phyloP scores from a whole-genome alignment of 2,329 filamentous ascomycete genomes.

The Eutypa lata region DNA sequence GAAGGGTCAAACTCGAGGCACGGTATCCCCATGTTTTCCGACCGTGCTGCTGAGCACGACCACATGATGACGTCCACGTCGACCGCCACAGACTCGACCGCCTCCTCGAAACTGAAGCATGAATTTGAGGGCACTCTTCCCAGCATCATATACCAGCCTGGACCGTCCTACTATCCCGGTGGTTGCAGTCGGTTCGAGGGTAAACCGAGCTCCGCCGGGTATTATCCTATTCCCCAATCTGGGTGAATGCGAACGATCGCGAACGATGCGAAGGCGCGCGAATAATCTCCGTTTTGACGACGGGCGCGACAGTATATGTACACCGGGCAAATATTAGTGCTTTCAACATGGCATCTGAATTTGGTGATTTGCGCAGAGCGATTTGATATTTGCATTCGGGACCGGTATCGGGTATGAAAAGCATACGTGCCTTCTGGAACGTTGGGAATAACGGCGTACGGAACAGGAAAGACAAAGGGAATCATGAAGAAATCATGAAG shows the following conservation, averaged over 20 bases:
- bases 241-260: conserved; percentile 33
- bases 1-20: conserved; percentile 43
- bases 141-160: conserved; percentile 46
- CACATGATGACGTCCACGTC: conserved; percentile 25
- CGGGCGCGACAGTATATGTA: conserved; percentile 5
- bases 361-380: conserved; percentile 10
- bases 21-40: conserved; percentile 49
- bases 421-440: conserved; percentile 18
- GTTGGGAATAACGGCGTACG: conserved; percentile 21
- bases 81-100: conserved; percentile 27
- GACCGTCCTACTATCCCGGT: conserved; percentile 35
- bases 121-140: conserved; percentile 47
- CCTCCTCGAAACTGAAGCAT: conserved; percentile 43
- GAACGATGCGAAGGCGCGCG: conserved; percentile 17
- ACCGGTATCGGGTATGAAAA: conserved; percentile 22
- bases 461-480: conserved; percentile 17
- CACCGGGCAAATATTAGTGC: conserved; percentile 7
- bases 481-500: conserved; percentile 12
- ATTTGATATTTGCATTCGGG: conserved; percentile 17
- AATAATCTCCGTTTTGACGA: background rate
- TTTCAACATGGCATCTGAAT: conserved; percentile 11
- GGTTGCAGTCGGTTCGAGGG: conserved; percentile 51
- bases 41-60: conserved; percentile 29
- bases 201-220: conserved; percentile 49
- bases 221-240: conserved; percentile 50